These are phyloP conservation scores for Cryomyces minteri DNA, from an alignment of 495 filamentous ascomycete species.

Conservation along the genomic window DNA sequence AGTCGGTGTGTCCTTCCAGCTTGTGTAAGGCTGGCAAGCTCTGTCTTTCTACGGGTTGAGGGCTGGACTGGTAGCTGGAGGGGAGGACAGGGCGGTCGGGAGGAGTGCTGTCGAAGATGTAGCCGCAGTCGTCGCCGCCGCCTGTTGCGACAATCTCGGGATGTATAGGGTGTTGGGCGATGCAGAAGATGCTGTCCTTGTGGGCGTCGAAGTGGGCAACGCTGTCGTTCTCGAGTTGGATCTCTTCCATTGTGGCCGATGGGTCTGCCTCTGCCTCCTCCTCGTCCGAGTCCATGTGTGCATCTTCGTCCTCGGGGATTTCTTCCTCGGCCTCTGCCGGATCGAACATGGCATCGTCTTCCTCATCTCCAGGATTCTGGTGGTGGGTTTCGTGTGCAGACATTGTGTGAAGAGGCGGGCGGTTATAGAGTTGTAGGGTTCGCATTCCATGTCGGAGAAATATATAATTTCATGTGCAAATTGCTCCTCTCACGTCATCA, in stretches of 20 bases:
- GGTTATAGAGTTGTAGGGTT: not conserved
- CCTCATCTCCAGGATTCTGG: conserved; percentile 1
- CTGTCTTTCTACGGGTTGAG: conserved; percentile 35
- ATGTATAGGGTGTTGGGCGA: conserved; percentile 74
- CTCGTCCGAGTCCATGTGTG: conserved; percentile 38
- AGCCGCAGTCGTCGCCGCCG: conserved; percentile 60
- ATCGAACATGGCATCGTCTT: conserved; percentile 19
- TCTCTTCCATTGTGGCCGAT: conserved; percentile 34
- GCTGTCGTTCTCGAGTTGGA: conserved; percentile 75
- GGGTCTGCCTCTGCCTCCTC: conserved; percentile 28
- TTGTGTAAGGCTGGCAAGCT: conserved; percentile 43
- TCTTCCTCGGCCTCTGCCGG: conserved; percentile 21
- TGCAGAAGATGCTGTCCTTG: conserved; percentile 76
- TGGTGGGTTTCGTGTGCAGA: conserved; percentile 12
- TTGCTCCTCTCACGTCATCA: too few relatives aligned
- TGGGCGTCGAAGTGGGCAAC: conserved; percentile 79
- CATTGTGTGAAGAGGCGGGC: conserved; percentile 2
- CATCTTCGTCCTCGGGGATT: conserved; percentile 20
- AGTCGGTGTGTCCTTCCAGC: conserved; percentile 78
- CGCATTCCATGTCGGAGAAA: too few relatives aligned
- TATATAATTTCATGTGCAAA: too few relatives aligned
- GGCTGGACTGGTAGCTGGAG: conserved; percentile 50
- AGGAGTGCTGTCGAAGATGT: conserved; percentile 59
- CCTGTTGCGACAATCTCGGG: conserved; percentile 71
- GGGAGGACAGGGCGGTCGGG: conserved; percentile 46